Base-by-base conservation (phyloP, 2,329 filamentous ascomycete species). In the Leptographium radiaticola region DNA sequence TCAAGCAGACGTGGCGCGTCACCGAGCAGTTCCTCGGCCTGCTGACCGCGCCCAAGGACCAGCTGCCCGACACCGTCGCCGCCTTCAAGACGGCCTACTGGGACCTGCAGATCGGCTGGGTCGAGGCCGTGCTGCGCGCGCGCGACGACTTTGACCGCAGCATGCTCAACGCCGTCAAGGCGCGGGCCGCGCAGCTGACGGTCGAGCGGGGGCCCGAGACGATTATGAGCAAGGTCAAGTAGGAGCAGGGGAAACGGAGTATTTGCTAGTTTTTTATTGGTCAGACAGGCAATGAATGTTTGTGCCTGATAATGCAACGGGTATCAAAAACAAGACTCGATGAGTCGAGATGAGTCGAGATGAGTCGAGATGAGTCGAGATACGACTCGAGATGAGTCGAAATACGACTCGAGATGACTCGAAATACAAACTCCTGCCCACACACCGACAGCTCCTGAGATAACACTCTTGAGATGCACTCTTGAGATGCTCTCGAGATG, bases 21-120 rank as follows among this genome's bases (percentile, higher is more conserved):
- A 89, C 94, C 9, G 87, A 96, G 68, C 80, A 80, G 62, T 89
- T 98, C 63, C 75, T 94, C 20, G 77, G 81, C 48, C 71, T 98
- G 56, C 74, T 98, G n/a, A 81, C 82, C 4, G 81, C 84, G 34
- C 89, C 93, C 64, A 84, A 83, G 51, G 77, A 82, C 34, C 75
- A 73, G 30, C 75, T 96, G 0, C 81, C 89, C 16, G 81, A 86
- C 51, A 83, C 87, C 1, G 97, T 95, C 64, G 85, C 85, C 61
- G 72, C 74, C 6, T 91, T 98, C 72, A 97, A 96, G 75, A 73
- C 70, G 42, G 77, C 80, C 47, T 96, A 95, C 68, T 95, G 91
- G 87, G 93, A 98, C 69, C 73, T 97, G 65, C 89, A 94, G 67
- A 83, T 97, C 56, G 85, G 83, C 47, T 98, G 93, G 93, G 89